Base-by-base conservation (phyloP, 345 rosid species). In the Eucalyptus regnans region DNA sequence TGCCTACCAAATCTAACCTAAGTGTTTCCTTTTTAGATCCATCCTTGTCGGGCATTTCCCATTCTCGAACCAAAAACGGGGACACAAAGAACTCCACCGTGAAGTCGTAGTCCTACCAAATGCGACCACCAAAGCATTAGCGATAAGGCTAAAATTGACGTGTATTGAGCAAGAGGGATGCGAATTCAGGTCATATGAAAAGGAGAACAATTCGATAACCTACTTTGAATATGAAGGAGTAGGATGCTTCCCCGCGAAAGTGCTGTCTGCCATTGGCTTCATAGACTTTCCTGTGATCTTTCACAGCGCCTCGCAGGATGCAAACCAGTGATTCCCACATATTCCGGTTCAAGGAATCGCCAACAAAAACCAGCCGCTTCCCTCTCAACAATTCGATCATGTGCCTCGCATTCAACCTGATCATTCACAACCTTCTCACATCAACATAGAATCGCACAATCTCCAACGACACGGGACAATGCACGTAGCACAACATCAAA, bases 261-360 rank as follows among this genome's bases (percentile, higher is more conserved):
- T 93, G 93, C 18, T 90, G 89, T 87, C 97, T 93, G 52, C 99
- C 99, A 90, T 93, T 91, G 76, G 93, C 98, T 89, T 97, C 99
- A 88, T 88, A 96, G 89, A 98, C 98, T 83, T 94, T 95, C 81
- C 89, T 95, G 31, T 92, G 91, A 90, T 95, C 94, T 90, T 94
- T 94, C 48, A 92, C 98, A 9, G 97, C 87, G 43, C 90, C 91
- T 92, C 89, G 96, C n/a, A 98, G 94, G 66, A 97, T 95, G 88
- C 99, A 98, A 88, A 98, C 96, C 90, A 97, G 91, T 86, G 99
- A 97, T 90, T 98, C 99, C 99, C 99, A 98, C 99, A 98, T 98
- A 88, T 98, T 98, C 90, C 99, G 93, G 87, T 98, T 98, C 62
- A 98, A 60, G 1, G 99, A 98, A 90, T 98, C 99, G 3, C 99